Evolutionary conservation across 768 basidiomycete species (phyloP).

Genomic region (Phylloporus sp.): DNA sequence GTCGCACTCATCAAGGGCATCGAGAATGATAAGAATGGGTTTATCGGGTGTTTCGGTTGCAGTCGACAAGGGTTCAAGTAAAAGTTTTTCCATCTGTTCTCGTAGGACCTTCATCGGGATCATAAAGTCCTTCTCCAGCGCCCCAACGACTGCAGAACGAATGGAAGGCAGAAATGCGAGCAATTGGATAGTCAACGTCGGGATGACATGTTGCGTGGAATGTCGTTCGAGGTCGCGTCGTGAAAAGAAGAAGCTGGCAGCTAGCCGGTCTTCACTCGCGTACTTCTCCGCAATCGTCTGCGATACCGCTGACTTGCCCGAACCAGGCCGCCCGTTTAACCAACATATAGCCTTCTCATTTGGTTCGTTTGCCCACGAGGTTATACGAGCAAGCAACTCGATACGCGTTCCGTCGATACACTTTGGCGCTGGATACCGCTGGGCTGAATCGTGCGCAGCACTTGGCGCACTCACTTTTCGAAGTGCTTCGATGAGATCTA

Average conservation of each 20-base stretch:
- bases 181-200: constrained; percentile 33
- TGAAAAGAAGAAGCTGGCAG: constrained; percentile 37
- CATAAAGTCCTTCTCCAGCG: constrained; percentile 24
- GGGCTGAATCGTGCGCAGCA: constrained; percentile 18
- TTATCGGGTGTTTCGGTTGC: constrained; percentile 5
- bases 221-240: constrained; percentile 24
- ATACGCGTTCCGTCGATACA: constrained; percentile 22
- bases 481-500: constrained; percentile 14
- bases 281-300: constrained; percentile 31
- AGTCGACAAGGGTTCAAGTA: constrained; percentile 18
- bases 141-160: constrained; percentile 18
- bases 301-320: constrained; percentile 27
- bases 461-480: constrained; percentile 16
- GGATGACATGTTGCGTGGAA: constrained; percentile 21
- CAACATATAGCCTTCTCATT: constrained; percentile 17
- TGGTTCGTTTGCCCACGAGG: constrained; percentile 12
- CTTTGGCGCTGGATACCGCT: constrained; percentile 18
- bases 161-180: constrained; percentile 18
- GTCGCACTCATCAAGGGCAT: constrained; percentile 27
- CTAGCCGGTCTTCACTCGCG: constrained; percentile 18
- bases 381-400: constrained; percentile 15
- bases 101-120: constrained; percentile 27
- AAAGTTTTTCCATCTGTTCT: constrained; percentile 27
- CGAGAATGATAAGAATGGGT: constrained; percentile 19
- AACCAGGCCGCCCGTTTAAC: constrained; percentile 25